Conservation (phyloP, 345 rosid genomes). For the Populus davidiana region DNA sequence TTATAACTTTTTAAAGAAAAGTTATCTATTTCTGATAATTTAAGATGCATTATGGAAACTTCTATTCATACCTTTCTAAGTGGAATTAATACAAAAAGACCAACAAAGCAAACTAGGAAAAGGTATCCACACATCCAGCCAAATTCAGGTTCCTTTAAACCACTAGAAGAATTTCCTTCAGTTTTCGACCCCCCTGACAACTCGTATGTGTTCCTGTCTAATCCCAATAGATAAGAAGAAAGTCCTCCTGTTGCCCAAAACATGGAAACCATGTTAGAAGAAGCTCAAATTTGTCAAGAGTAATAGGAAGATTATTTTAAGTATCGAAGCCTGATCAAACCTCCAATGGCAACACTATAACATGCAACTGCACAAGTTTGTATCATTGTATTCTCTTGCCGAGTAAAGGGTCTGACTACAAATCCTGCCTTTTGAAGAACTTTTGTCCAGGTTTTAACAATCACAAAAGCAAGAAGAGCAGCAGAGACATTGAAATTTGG, state of each 20-base stretch:
- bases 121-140: slow-evolving; percentile 95
- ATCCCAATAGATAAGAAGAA: slow-evolving; percentile 83
- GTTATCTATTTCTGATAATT: no score
- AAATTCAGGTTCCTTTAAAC: slow-evolving; percentile 77
- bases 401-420: slow-evolving; percentile 64
- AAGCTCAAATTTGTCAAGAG: not conserved
- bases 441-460: slow-evolving; percentile 77
- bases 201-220: slow-evolving; percentile 76
- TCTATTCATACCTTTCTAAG: slow-evolving; percentile 58
- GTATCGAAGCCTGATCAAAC: slow-evolving; percentile 27
- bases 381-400: slow-evolving; percentile 92
- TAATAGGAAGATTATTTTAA: not conserved
- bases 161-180: slow-evolving; percentile 62
- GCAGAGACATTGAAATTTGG: slow-evolving; percentile 86
- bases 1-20: no score
- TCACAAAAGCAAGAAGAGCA: slow-evolving; percentile 79
- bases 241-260: slow-evolving; percentile 60
- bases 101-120: slow-evolving; percentile 81
- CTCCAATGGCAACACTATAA: slow-evolving; percentile 92
- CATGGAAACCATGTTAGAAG: not conserved
- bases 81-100: slow-evolving; percentile 89
- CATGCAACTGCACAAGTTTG: slow-evolving; percentile 97
- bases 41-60: not conserved
- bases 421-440: slow-evolving; percentile 64
- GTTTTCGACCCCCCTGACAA: slow-evolving; percentile 56